phyloP scores from a whole-genome alignment of 2,329 filamentous ascomycete genomes.

The Bisporella sp. region DNA sequence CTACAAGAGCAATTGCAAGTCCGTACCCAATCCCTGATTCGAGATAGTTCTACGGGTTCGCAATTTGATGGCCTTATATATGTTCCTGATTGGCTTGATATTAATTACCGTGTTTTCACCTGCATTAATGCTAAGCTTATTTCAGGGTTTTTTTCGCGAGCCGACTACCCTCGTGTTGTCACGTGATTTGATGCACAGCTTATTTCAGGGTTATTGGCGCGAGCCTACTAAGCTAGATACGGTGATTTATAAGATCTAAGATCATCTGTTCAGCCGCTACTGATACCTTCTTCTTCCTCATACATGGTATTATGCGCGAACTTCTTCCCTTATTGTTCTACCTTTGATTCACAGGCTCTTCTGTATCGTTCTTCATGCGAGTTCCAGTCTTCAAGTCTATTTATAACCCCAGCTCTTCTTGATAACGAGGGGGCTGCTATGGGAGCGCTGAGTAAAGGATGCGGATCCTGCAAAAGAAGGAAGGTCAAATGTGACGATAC shows the following conservation, averaged over 20 bases:
- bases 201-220: background rate
- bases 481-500: slow-evolving; percentile 19
- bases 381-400: background rate
- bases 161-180: too few relatives aligned
- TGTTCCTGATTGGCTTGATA: background rate
- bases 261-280: background rate
- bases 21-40: background rate
- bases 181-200: too few relatives aligned
- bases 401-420: background rate
- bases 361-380: background rate
- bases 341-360: background rate
- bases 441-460: slow-evolving; percentile 3
- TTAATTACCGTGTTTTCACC: background rate
- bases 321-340: background rate
- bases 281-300: background rate
- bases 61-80: background rate
- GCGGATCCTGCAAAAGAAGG: slow-evolving; percentile 6
- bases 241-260: background rate
- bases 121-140: too few relatives aligned
- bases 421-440: background rate
- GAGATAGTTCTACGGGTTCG: background rate
- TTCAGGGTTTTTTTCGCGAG: too few relatives aligned
- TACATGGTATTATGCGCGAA: background rate
- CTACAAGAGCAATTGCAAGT: background rate
- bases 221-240: background rate